Conservation (phyloP, 1,139 yeast species). For the Candida sojae region DNA sequence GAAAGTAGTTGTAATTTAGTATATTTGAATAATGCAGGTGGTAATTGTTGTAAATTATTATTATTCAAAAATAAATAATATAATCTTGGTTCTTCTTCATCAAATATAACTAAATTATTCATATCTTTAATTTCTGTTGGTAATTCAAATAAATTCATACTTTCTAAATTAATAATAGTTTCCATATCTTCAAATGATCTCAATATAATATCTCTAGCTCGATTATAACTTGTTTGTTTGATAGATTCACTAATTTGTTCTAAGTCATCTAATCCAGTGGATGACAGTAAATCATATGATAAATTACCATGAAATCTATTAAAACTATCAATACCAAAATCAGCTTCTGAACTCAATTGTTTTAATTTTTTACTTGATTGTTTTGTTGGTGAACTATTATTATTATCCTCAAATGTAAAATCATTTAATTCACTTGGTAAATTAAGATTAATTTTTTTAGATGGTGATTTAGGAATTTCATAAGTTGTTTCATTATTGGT, state of each 20-base stretch:
- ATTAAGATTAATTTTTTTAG: slow-evolving; percentile 12
- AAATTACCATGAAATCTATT: slow-evolving; percentile 38
- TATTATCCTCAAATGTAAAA: not conserved
- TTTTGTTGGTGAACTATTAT: not conserved
- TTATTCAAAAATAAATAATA: slow-evolving; percentile 43
- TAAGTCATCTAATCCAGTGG: slow-evolving; percentile 11
- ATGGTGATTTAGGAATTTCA: slow-evolving; percentile 31
- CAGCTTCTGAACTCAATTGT: slow-evolving; percentile 42
- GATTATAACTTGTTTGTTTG: slow-evolving; percentile 17
- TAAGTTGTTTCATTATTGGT: slow-evolving; percentile 21
- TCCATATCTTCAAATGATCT: slow-evolving; percentile 42
- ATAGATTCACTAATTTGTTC: slow-evolving; percentile 10
- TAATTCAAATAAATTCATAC: slow-evolving; percentile 37
- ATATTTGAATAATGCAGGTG: slow-evolving; percentile 43
- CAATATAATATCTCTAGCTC: slow-evolving; percentile 36
- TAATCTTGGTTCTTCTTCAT: not conserved
- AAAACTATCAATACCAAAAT: slow-evolving; percentile 49
- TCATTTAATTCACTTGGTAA: slow-evolving; percentile 1
- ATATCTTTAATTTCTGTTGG: slow-evolving; percentile 49
- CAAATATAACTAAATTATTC: slow-evolving; percentile 42
- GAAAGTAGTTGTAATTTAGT: slow-evolving; percentile 45
- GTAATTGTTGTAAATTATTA: slow-evolving; percentile 32
- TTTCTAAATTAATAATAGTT: slow-evolving; percentile 37
- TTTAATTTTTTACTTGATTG: not conserved
- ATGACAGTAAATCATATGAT: slow-evolving; percentile 30